Evolutionary conservation across 78 protist genomes (phyloP), one percentile per base, ranked within the genome.

Genomic region (Dictyostelium brefeldianum): DNA sequence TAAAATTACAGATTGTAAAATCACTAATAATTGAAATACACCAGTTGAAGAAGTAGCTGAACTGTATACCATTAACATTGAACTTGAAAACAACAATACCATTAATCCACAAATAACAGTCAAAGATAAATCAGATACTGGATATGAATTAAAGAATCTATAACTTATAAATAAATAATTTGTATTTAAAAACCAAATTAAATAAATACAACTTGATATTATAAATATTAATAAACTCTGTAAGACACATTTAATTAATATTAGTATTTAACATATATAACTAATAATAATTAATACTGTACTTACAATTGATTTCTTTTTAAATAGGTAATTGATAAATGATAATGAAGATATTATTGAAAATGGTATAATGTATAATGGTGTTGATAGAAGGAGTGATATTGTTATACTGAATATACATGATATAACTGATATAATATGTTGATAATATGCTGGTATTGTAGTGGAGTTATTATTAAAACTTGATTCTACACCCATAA

Each of bases 291-390:
- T 1, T 51, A 51, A 14, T 3, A 51, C 48, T 67, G n/a, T 29
- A 59, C 48, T 67, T 67, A 67, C 75, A 27, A 31, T 67, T 17
- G 43, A 43, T 43, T 10, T 54, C 25, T 29, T 27, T 22, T 79
- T 62, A 64, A 79, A 79, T 25, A 79, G 46, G 31, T 64, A 64
- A 29, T 59, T 22, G 18, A 70, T 64, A 17, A 81, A 14, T 15
- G 89, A 59, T 18, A 64, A 31, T 41, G 89, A n/a, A 2, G 89
- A 8, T 3, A 46, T 25, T 64, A 81, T 81, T 69, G 89, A 12
- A 27, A 81, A 64, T 62, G 77, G 74, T 25, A 47, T 64, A 47
- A 81, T 57, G 14, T 81, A 81, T 17, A 81, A 12, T 65, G 89
- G 89, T 14, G 77, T 50, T 25, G 78, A 46, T 29, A 82, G 36